These are phyloP conservation scores for Fraxinus greggii DNA, from an alignment of 305 asterid genomes.

Conservation along the genomic window DNA sequence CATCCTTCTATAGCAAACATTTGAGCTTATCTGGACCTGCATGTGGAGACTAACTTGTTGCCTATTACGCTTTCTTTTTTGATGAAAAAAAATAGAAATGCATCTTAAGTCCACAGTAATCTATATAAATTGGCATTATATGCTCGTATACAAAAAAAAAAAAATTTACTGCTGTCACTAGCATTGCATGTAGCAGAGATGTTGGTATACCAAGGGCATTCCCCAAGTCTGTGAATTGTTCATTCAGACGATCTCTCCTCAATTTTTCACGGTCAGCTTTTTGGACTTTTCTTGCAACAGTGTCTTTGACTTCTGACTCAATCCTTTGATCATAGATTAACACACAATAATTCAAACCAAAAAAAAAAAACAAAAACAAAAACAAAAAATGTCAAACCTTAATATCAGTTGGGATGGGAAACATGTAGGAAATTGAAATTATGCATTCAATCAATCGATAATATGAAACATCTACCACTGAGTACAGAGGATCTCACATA, in stretches of 20 bases:
- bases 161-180: background rate
- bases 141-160: background rate
- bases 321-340: constrained; percentile 37
- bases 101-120: background rate
- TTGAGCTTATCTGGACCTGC: background rate
- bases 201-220: constrained; percentile 65
- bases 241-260: constrained; percentile 96
- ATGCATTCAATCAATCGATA: background rate
- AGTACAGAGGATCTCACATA: background rate
- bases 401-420: background rate
- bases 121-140: background rate
- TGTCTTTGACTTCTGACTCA: constrained; percentile 64
- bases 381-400: background rate
- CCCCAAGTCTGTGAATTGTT: constrained; percentile 85
- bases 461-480: background rate
- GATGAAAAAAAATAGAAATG: background rate
- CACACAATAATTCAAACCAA: background rate
- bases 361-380: background rate
- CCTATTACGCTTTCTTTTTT: background rate
- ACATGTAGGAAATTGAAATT: background rate
- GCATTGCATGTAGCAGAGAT: background rate
- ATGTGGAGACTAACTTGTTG: background rate
- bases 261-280: constrained; percentile 95
- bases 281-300: constrained; percentile 78
- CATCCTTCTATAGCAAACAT: background rate